Base-by-base conservation (phyloP, 179 eudicot genomes). In the Spergularia azorica region DNA sequence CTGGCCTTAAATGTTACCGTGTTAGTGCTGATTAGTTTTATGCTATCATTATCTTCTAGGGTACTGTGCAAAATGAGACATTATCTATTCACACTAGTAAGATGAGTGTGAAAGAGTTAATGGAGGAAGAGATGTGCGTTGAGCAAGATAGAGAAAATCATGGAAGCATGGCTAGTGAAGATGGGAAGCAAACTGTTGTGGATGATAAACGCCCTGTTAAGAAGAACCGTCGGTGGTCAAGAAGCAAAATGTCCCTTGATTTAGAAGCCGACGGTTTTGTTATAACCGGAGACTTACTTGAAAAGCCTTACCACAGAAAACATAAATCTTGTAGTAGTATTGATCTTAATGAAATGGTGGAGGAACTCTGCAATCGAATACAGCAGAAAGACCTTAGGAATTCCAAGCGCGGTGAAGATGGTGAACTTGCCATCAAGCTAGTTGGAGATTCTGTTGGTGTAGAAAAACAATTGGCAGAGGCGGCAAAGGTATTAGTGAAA, bases 51-150 rank as follows among this genome's bases (percentile, higher is more conserved):
- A 60, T 17, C 36, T 68, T 73, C 78, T 83, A 95, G 99, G 91
- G 64, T 16, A 74, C 65, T 74, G 84, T 77, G 76, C 84, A 83
- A 63, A 75, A 65, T 63, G 86, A 80, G 32, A 73, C 77, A 55
- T 67, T 76, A 46, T 56, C 50, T 17, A 43, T 77, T 67, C 91
- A 88, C 80, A 41, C 51, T 51, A 74, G 75, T 21, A 89, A 87
- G 81, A 71, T 86, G 74, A 91, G 96, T 81, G 96, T 95, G 67
- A 93, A 94, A 84, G 90, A 89, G 60, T 89, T 95, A 43, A 93
- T 95, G 92, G 90, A 87, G 69, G 97, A 89, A 80, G 99, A 94
- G 81, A 94, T 94, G 92, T 65, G 80, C 61, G 77, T 74, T 5
- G 92, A 88, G 80, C 77, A 81, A 73, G 88, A 73, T 76, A 64